phyloP scores from a whole-genome alignment of 345 rosid genomes.

The Syzygium oleosum region DNA sequence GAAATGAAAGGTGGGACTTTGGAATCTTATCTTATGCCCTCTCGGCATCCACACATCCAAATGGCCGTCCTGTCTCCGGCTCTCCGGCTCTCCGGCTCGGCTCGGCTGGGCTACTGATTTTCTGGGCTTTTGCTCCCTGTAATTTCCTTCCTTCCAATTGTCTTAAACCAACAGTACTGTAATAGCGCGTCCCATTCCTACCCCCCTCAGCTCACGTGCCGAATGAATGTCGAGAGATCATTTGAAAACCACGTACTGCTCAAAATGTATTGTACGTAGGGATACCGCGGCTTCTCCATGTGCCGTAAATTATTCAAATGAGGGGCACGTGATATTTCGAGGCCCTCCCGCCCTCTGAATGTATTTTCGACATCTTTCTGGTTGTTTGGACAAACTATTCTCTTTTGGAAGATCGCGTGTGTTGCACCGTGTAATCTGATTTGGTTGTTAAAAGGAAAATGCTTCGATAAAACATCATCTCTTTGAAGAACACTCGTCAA shows the following conservation, averaged over 20 bases:
- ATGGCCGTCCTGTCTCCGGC: not conserved
- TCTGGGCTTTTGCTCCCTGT: too few relatives aligned
- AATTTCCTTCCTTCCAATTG: too few relatives aligned
- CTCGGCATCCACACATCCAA: not conserved
- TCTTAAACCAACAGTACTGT: too few relatives aligned
- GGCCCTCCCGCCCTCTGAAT: not conserved
- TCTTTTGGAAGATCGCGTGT: rapidly evolving
- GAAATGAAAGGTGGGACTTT: slow-evolving; percentile 36
- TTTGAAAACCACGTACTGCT: too few relatives aligned
- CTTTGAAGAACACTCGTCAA: not conserved
- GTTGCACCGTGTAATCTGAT: not conserved
- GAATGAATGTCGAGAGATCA: too few relatives aligned
- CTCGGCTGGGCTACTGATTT: not conserved
- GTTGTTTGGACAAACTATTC: rapidly evolving
- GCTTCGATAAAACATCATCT: not conserved
- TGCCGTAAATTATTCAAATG: not conserved
- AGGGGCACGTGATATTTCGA: not conserved
- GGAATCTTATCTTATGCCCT: slow-evolving; percentile 26
- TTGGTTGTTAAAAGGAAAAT: not conserved
- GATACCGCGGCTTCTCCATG: too few relatives aligned
- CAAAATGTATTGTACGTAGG: too few relatives aligned
- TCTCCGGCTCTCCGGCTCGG: not conserved
- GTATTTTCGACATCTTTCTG: not conserved
- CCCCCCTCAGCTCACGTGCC: too few relatives aligned
- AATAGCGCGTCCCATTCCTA: too few relatives aligned